Percentiles rank a stretch among this genome's conserved stretches.
phyloP scores from a whole-genome alignment of 805 yeast genomes.

The Danielozyma ontarioensis region DNA sequence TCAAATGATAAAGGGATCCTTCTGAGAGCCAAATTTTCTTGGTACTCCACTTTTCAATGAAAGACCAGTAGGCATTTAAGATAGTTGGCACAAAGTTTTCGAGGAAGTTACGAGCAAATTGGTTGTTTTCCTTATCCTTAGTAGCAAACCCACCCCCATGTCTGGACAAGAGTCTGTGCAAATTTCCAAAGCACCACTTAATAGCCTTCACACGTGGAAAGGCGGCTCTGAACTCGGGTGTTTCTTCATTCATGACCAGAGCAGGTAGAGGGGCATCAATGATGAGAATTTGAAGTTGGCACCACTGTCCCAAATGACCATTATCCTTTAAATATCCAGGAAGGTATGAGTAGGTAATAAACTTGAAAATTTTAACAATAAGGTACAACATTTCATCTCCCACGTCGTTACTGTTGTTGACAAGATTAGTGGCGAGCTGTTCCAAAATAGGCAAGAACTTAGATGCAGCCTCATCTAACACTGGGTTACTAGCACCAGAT shows the following conservation, averaged over 20 bases:
- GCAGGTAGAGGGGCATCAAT: slow-evolving; percentile 36
- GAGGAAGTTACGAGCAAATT: slow-evolving; percentile 29
- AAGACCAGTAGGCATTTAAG: slow-evolving; percentile 36
- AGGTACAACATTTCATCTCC: slow-evolving; percentile 34
- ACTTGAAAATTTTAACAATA: slow-evolving; percentile 37
- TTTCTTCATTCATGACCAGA: slow-evolving; percentile 26
- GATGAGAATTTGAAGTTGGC: slow-evolving; percentile 32
- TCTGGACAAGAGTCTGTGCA: slow-evolving; percentile 35
- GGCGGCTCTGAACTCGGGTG: slow-evolving; percentile 19
- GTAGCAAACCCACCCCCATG: slow-evolving; percentile 41
- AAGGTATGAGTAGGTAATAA: slow-evolving; percentile 30
- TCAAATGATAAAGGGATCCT: slow-evolving; percentile 36
- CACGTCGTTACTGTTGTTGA: slow-evolving; percentile 11
- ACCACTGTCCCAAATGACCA: slow-evolving; percentile 37
- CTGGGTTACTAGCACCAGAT: slow-evolving; percentile 24
- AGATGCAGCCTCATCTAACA: slow-evolving; percentile 32
- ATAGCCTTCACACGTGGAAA: slow-evolving; percentile 31
- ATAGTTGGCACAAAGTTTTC: slow-evolving; percentile 38
- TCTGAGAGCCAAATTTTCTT: slow-evolving; percentile 37
- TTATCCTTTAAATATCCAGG: slow-evolving; percentile 34
- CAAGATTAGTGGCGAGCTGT: slow-evolving; percentile 20
- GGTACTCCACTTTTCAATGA: slow-evolving; percentile 38
- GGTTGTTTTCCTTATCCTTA: slow-evolving; percentile 18
- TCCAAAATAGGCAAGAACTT: slow-evolving; percentile 35
- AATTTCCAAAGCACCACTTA: slow-evolving; percentile 42